Conservation (phyloP, 139 green algal genomes). For the Mesostigma viride region DNA sequence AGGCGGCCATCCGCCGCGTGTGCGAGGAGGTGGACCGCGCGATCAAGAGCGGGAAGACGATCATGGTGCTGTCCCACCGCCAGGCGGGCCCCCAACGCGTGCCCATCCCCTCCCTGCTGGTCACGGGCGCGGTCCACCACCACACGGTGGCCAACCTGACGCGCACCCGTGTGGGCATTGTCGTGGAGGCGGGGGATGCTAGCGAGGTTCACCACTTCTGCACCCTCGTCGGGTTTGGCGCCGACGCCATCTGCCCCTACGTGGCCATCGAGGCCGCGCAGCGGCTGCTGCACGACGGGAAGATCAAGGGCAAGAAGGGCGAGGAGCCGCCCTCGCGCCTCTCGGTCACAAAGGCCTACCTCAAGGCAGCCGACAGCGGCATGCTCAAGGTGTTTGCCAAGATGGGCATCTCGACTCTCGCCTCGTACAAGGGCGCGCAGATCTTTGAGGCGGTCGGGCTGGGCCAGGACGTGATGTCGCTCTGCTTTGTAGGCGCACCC, state of each 20-base stretch:
- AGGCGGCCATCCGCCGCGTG: slow-evolving; percentile 58
- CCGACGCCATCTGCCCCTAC: slow-evolving; percentile 86
- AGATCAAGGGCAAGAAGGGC: slow-evolving; percentile 31
- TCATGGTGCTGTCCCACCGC: slow-evolving; percentile 69
- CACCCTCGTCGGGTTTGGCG: slow-evolving; percentile 80
- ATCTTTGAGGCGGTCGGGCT: slow-evolving; percentile 91
- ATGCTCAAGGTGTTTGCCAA: slow-evolving; percentile 74
- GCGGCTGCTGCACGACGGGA: slow-evolving; percentile 40
- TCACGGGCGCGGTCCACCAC: slow-evolving; percentile 76
- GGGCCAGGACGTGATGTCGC: slow-evolving; percentile 56
- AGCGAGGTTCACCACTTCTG: slow-evolving; percentile 85
- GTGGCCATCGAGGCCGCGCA: slow-evolving; percentile 67
- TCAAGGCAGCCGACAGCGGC: slow-evolving; percentile 55
- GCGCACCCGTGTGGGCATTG: slow-evolving; percentile 54
- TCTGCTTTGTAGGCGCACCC: slow-evolving; percentile 80
- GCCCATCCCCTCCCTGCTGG: slow-evolving; percentile 68
- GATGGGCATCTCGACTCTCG: slow-evolving; percentile 92
- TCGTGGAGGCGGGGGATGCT: slow-evolving; percentile 72
- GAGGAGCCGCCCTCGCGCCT: neutral
- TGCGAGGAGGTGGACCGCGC: slow-evolving; percentile 55
- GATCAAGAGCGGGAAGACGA: slow-evolving; percentile 59
- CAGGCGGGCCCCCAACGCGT: slow-evolving; percentile 43
- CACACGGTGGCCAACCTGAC: slow-evolving; percentile 58
- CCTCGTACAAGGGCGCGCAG: slow-evolving; percentile 92
- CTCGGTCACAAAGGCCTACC: slow-evolving; percentile 59